A percentile compares a stretch with the other conserved stretches of the same genome.
phyloP scores from a whole-genome alignment of 371 early-diverging fungal species.

The Mortierella sp. region DNA sequence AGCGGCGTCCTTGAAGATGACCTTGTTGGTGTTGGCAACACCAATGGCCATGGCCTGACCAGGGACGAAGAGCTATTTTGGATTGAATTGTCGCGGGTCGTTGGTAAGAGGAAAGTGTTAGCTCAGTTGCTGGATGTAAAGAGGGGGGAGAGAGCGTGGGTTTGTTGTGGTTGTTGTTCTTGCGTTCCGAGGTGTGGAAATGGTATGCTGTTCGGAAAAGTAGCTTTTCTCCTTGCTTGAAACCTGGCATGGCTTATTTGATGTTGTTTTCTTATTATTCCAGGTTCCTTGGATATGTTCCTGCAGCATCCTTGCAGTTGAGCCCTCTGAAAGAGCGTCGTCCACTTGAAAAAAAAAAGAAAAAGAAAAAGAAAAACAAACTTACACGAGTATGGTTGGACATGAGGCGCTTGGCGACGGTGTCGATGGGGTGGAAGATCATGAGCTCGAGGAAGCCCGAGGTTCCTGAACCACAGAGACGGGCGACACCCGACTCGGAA shows the following conservation, averaged over 20 bases:
- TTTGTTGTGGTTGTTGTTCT: not conserved
- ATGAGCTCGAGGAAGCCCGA: constrained; percentile 95
- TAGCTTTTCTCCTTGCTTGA: not conserved
- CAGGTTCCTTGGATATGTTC: not conserved
- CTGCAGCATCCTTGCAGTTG: not conserved
- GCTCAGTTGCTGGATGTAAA: not conserved
- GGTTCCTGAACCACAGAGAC: constrained; percentile 92
- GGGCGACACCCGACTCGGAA: constrained; percentile 86
- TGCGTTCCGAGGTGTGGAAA: not conserved
- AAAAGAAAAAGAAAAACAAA: not conserved
- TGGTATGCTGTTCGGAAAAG: not conserved
- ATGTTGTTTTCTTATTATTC: not conserved
- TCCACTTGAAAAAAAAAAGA: not conserved
- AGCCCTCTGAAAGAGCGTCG: not conserved
- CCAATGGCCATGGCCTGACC: constrained; percentile 40
- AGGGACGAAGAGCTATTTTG: constrained; percentile 34
- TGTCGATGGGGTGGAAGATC: constrained; percentile 98
- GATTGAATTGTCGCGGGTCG: not conserved
- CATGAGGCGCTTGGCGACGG: constrained; percentile 98
- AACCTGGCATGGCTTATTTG: not conserved
- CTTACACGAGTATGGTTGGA: constrained; percentile 87
- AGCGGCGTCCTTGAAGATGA: constrained; percentile 82
- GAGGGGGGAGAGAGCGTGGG: not conserved
- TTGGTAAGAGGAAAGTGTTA: not conserved
- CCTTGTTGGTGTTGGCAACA: constrained; percentile 51